Conservation (phyloP, 768 basidiomycete species). For the Suillus spraguei region DNA sequence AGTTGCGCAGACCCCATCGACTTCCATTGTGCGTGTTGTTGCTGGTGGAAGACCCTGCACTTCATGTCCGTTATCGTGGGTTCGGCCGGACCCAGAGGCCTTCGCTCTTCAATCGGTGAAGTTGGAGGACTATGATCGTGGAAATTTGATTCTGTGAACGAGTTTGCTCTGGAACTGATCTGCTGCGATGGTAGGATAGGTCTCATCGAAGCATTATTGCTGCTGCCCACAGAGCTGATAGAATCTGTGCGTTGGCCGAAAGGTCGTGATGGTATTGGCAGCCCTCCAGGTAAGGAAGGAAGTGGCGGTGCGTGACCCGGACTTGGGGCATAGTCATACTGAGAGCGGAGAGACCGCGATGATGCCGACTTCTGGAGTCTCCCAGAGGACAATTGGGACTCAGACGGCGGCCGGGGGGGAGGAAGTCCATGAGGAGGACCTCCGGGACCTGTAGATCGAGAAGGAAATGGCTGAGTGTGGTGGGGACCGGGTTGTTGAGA, state of each 20-base stretch:
- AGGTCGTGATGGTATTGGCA: constrained; percentile 32
- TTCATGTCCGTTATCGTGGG: constrained; percentile 90
- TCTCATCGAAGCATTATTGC: constrained; percentile 42
- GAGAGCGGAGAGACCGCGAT: constrained; percentile 57
- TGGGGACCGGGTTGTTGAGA: constrained; percentile 11
- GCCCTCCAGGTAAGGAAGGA: constrained; percentile 38
- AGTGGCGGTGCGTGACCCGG: constrained; percentile 36
- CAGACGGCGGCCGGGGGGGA: constrained; percentile 49
- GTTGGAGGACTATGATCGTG: constrained; percentile 82
- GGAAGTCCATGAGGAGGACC: constrained; percentile 24
- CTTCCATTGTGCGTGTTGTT: constrained; percentile 98
- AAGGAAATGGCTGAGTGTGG: constrained; percentile 16
- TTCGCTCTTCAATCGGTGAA: constrained; percentile 68
- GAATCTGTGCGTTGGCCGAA: constrained; percentile 25
- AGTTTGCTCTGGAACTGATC: constrained; percentile 50
- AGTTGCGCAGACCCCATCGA: constrained; percentile 85
- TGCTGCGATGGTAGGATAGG: constrained; percentile 68
- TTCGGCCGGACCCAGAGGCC: constrained; percentile 65
- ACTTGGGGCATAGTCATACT: constrained; percentile 44
- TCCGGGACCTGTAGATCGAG: constrained; percentile 17
- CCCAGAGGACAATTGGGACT: constrained; percentile 35
- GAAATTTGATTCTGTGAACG: constrained; percentile 54
- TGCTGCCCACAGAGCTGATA: constrained; percentile 11
- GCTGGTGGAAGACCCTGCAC: constrained; percentile 96
- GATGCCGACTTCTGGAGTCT: constrained; percentile 56